Percentiles rank a stretch among this genome's conserved stretches.
phyloP scores from a whole-genome alignment of 2,329 filamentous ascomycete genomes.

The Microcyclospora tardicrescens region DNA sequence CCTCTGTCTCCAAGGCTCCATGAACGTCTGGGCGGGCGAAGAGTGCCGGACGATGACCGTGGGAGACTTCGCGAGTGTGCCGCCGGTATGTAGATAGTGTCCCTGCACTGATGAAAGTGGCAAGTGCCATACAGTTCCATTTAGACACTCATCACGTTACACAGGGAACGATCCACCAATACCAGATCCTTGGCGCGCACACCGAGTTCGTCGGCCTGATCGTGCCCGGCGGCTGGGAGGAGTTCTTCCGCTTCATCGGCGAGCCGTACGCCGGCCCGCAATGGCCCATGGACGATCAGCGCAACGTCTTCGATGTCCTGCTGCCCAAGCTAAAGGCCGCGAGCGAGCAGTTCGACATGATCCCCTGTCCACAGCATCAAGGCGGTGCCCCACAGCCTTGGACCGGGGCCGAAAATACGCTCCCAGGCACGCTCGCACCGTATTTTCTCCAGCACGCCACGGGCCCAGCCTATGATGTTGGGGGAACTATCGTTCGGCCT shows the following conservation, averaged over 20 bases:
- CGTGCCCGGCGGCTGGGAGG: constrained; percentile 46
- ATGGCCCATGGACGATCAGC: constrained; percentile 40
- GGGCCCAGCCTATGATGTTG: constrained; percentile 34
- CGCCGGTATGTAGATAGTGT: constrained; percentile 31
- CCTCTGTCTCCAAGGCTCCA: constrained; percentile 40
- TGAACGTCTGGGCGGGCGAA: constrained; percentile 48
- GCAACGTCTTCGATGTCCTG: constrained; percentile 37
- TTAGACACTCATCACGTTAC: constrained; percentile 1
- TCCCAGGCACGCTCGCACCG: constrained; percentile 28
- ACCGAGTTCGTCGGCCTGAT: constrained; percentile 44
- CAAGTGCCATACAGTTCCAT: not conserved
- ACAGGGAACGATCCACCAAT: constrained; percentile 42
- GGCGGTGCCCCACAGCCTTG: constrained; percentile 34
- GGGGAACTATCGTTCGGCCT: constrained; percentile 35
- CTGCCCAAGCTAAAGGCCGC: constrained; percentile 45
- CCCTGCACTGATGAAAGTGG: too few species aligned
- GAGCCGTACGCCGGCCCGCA: constrained; percentile 36
- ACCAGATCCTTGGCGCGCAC: constrained; percentile 41
- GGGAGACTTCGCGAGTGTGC: constrained; percentile 46
- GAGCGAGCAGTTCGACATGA: constrained; percentile 43
- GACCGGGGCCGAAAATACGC: constrained; percentile 26
- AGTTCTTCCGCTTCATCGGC: constrained; percentile 47
- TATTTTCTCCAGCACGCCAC: constrained; percentile 42
- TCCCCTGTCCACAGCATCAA: constrained; percentile 38
- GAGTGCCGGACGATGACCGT: constrained; percentile 40